Percentiles rank a stretch among this genome's conserved stretches.
These are phyloP conservation scores for Cyberlindnera bimundalis DNA, from an alignment of 805 yeast species.

Conservation along the genomic window DNA sequence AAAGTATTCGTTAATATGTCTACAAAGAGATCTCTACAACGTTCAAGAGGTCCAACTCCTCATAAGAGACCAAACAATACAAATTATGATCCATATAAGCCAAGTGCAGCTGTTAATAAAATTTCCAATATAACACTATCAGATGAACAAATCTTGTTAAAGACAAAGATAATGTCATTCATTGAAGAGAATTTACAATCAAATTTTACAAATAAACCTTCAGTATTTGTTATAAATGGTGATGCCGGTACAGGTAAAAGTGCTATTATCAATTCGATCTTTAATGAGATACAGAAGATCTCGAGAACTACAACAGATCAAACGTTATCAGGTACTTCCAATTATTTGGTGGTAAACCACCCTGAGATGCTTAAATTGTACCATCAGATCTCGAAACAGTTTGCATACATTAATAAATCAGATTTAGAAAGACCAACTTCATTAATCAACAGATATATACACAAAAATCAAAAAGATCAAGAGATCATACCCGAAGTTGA, in stretches of 20 bases:
- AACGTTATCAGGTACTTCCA: constrained; percentile 30
- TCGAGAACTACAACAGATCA: constrained; percentile 24
- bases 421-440: constrained; percentile 46
- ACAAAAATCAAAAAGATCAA: neutral
- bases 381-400: constrained; percentile 35
- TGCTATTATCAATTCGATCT: constrained; percentile 39
- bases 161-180: constrained; percentile 30
- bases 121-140: constrained; percentile 35
- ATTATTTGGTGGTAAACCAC: constrained; percentile 42
- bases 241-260: constrained; percentile 50
- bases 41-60: constrained; percentile 3
- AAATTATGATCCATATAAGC: constrained; percentile 4
- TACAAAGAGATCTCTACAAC: neutral
- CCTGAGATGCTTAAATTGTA: constrained; percentile 47
- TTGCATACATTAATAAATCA: constrained; percentile 34
- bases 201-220: constrained; percentile 20
- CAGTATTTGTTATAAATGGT: constrained; percentile 42
- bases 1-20: too few species aligned
- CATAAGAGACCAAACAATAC: constrained; percentile 8
- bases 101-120: constrained; percentile 34
- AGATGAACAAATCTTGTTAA: constrained; percentile 35
- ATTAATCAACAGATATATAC: constrained; percentile 33
- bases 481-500: constrained; percentile 25
- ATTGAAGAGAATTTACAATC: constrained; percentile 24
- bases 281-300: constrained; percentile 38